Base-by-base conservation (phyloP, 257 asterid species). In the Craterostigma plantagineum region DNA sequence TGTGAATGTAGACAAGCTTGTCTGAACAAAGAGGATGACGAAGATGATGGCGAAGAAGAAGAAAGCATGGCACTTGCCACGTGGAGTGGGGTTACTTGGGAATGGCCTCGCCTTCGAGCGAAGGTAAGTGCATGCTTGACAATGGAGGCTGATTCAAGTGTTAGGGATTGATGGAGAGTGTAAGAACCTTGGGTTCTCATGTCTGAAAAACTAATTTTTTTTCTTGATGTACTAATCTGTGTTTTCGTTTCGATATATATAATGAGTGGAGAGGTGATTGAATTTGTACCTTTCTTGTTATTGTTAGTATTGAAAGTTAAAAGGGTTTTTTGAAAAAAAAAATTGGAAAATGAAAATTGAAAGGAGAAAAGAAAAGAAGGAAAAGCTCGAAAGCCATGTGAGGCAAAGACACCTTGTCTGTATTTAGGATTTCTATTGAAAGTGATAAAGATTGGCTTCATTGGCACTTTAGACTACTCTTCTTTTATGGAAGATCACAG, bases 21-120 rank as follows among this genome's bases (percentile, higher is more conserved):
- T 48, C 71, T 73, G 7, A 86, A 68, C 27, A 86, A 53, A n/a
- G 93, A 67, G 1, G 87, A n/a, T n/a, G n/a, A n/a, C n/a, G n/a
- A n/a, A n/a, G n/a, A n/a, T n/a, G n/a, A n/a, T n/a, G n/a, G n/a
- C n/a, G n/a, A n/a, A n/a, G n/a, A n/a, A n/a, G n/a, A n/a, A n/a
- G n/a, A 54, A 8, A 86, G 77, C 94, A 86, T 78, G 7, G 79
- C 76, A 16, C 76, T 75, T 0, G 97, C 97, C 1, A 86, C 94
- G 34, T 86, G 97, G 37, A 86, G 94, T 9, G 97, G 97, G 0
- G 92, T 86, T 3, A 86, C 94, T 46, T 86, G 97, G 1, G 97
- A 79, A 60, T 86, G 94, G 10, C 97, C 97, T 57, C 97, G 58
- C 42, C 94, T 64, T 50, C 84, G 63, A 14, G 94, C 94, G 0